phyloP scores from a whole-genome alignment of 495 filamentous ascomycete genomes.

The Aspergillus homomorphus region DNA sequence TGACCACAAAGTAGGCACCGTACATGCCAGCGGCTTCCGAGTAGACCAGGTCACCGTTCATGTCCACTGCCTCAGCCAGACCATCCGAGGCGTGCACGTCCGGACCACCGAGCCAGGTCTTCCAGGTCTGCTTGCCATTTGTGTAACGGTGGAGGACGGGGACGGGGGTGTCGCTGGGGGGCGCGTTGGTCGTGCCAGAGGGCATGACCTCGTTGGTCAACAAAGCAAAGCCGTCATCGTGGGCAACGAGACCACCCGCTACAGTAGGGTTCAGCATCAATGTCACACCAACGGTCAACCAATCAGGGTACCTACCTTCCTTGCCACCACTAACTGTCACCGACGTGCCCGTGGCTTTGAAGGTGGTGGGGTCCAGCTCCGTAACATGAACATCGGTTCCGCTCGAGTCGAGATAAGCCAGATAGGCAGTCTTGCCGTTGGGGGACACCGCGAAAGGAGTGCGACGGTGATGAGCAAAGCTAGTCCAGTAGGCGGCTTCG shows the following conservation, averaged over 20 bases:
- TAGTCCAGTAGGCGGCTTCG: constrained; percentile 52
- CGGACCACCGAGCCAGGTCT: constrained; percentile 50
- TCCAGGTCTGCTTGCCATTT: constrained; percentile 47
- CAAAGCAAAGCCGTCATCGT: constrained; percentile 55
- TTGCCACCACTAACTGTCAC: constrained; percentile 44
- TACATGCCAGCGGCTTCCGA: constrained; percentile 48
- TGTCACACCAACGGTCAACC: no score
- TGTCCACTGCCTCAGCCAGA: constrained; percentile 44
- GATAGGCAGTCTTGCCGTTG: constrained; percentile 49
- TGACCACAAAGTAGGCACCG: constrained; percentile 55
- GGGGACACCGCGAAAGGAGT: constrained; percentile 53
- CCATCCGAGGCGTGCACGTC: constrained; percentile 42
- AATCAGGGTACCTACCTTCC: constrained; percentile 29
- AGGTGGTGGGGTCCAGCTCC: constrained; percentile 42
- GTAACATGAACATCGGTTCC: constrained; percentile 49
- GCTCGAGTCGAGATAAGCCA: constrained; percentile 49
- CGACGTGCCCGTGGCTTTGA: constrained; percentile 42
- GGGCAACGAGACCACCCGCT: constrained; percentile 54
- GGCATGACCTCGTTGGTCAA: constrained; percentile 49
- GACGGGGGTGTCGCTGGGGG: constrained; percentile 43
- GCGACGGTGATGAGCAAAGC: constrained; percentile 50
- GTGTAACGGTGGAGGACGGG: constrained; percentile 48
- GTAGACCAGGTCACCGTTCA: constrained; percentile 56
- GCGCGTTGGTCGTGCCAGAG: constrained; percentile 43
- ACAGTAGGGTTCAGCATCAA: not conserved